A percentile compares a stretch with the other conserved stretches of the same genome.
Evolutionary conservation across 768 basidiomycete species (phyloP).

Genomic region (Tulasnella sp.): DNA sequence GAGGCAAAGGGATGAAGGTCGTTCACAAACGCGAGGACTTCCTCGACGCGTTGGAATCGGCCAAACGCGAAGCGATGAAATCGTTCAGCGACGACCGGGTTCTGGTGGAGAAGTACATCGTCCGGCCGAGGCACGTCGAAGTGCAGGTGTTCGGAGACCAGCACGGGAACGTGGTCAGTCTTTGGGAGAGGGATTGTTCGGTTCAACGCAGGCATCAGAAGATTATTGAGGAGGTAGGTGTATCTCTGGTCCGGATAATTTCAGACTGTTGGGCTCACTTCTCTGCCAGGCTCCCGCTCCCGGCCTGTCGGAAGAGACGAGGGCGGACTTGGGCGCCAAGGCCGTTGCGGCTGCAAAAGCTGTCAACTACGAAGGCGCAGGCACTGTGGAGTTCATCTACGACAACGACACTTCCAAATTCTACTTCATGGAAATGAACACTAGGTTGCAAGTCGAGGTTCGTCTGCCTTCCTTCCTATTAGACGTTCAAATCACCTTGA

Average conservation of each 20-base stretch:
- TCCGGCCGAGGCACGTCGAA: conserved; percentile 82
- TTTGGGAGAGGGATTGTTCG: conserved; percentile 94
- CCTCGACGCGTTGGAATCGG: conserved; percentile 71
- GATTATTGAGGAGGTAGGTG: conserved; percentile 76
- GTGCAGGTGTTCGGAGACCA: conserved; percentile 91
- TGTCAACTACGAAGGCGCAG: conserved; percentile 84
- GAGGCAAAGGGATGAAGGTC: conserved; percentile 91
- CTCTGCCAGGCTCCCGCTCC: conserved; percentile 74
- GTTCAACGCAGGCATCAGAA: conserved; percentile 92
- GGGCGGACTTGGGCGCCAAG: conserved; percentile 74
- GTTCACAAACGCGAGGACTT: conserved; percentile 64
- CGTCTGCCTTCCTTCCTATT: neutral
- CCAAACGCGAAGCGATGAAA: conserved; percentile 81
- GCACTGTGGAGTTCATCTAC: conserved; percentile 95
- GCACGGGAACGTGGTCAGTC: conserved; percentile 70
- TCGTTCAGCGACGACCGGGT: conserved; percentile 83
- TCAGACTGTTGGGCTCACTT: neutral
- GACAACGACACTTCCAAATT: conserved; percentile 82
- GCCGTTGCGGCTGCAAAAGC: conserved; percentile 90
- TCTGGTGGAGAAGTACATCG: conserved; percentile 81
- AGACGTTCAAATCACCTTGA: neutral
- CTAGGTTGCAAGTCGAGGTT: conserved; percentile 58
- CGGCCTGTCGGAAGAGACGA: conserved; percentile 67
- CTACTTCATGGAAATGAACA: conserved; percentile 90
- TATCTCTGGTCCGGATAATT: neutral